Conservation (phyloP, 768 basidiomycete genomes). For the Rhodotorula sphaerocarpa region DNA sequence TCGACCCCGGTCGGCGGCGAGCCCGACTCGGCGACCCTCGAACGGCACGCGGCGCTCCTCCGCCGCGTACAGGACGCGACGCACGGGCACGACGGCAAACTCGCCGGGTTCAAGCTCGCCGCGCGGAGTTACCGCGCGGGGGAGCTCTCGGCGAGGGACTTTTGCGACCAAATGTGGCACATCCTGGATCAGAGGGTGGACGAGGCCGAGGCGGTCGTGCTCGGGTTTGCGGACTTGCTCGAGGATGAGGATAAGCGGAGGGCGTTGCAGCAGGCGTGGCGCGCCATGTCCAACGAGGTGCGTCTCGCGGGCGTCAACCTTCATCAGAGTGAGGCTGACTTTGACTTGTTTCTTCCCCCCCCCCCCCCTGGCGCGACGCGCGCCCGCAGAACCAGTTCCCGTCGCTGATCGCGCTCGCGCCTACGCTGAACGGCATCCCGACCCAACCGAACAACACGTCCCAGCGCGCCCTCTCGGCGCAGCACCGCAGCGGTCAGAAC, state of each 20-base stretch:
- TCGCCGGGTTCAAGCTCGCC: conserved; percentile 42
- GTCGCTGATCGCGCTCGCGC: conserved; percentile 25
- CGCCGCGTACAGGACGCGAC: conserved; percentile 51
- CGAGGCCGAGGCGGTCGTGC: conserved; percentile 56
- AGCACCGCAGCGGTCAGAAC: conserved; percentile 16
- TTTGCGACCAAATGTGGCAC: conserved; percentile 83
- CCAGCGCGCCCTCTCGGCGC: conserved; percentile 10
- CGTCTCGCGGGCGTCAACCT: no score
- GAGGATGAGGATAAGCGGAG: conserved; percentile 78
- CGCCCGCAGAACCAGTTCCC: conserved; percentile 28
- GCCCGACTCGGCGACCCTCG: conserved; percentile 33
- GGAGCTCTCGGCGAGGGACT: conserved; percentile 71
- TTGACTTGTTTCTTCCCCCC: background rate
- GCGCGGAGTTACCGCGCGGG: conserved; percentile 67
- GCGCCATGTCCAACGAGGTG: conserved; percentile 67
- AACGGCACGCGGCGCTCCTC: conserved; percentile 58
- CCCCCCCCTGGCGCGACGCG: background rate
- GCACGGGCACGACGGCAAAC: conserved; percentile 43
- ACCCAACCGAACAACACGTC: conserved; percentile 8
- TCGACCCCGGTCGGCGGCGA: conserved; percentile 1
- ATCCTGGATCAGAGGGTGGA: conserved; percentile 62
- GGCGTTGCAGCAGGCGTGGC: conserved; percentile 67
- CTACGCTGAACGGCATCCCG: conserved; percentile 24
- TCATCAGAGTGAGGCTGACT: no score
- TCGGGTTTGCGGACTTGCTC: conserved; percentile 64